Conservation (phyloP, 164 flowering plant species). For the Magnolia changhungtana region DNA sequence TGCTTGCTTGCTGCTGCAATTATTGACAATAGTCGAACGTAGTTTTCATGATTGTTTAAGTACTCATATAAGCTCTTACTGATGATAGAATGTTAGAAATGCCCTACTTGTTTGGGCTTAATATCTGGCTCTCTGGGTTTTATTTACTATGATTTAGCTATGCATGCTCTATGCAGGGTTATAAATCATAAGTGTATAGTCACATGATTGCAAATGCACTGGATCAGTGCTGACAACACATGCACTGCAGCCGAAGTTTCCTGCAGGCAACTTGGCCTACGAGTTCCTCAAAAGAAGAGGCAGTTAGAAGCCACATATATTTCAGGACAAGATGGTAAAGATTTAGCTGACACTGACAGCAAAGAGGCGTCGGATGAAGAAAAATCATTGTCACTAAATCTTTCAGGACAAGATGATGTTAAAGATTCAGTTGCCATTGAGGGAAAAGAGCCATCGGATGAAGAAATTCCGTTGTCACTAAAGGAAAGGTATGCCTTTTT, state of each 20-base stretch:
- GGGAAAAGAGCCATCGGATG: conserved; percentile 41
- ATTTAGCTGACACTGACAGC: conserved; percentile 18
- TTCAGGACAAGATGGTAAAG: conserved; percentile 31
- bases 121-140: neutral
- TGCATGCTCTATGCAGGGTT: conserved; percentile 44
- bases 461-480: conserved; percentile 50
- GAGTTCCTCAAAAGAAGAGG: conserved; percentile 36
- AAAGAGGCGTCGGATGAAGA: conserved; percentile 56
- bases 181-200: conserved; percentile 71
- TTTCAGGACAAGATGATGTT: conserved; percentile 33
- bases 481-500: conserved; percentile 31
- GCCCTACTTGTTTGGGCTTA: neutral
- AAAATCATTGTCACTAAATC: conserved; percentile 40
- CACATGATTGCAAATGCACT: conserved; percentile 80
- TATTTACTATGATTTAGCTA: conserved; percentile 10
- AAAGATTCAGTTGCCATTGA: conserved; percentile 20
- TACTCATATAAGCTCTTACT: neutral
- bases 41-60: neutral
- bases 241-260: too few species aligned
- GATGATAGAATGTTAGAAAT: neutral
- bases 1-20: neutral
- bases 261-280: conserved; percentile 73
- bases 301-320: conserved; percentile 19
- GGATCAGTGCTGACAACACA: conserved; percentile 36
- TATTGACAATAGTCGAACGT: neutral